Conservation (phyloP, 331 rosid species). For the Quercus lobata region DNA sequence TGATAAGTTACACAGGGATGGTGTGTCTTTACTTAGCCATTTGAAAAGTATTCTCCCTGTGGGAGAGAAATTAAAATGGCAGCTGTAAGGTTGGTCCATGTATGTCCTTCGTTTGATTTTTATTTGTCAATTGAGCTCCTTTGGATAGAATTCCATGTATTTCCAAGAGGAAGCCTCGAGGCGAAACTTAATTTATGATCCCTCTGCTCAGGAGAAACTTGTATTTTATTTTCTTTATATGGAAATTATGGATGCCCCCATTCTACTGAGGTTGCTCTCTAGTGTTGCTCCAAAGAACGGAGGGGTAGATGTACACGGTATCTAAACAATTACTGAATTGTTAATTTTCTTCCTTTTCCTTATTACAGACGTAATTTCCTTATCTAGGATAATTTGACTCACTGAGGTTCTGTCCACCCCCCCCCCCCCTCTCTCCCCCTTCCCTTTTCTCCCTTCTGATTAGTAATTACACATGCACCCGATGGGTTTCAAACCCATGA, state of each 20-base stretch:
- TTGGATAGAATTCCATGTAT: neutral
- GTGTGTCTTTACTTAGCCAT: neutral
- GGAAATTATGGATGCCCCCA: neutral
- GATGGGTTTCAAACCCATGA: no score
- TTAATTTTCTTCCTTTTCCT: neutral
- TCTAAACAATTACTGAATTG: neutral
- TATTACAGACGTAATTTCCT: neutral
- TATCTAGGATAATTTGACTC: slow-evolving; percentile 2
- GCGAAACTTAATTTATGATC: neutral
- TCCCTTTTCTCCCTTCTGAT: neutral
- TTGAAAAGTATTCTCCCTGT: neutral
- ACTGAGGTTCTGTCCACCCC: neutral
- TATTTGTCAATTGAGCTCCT: neutral
- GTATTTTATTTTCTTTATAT: neutral
- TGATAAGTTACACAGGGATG: neutral
- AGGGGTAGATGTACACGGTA: neutral
- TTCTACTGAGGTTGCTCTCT: neutral
- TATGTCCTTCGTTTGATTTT: neutral
- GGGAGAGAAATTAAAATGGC: no score
- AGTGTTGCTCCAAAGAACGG: neutral
- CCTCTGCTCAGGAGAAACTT: neutral
- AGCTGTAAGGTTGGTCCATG: neutral
- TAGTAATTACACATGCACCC: neutral
- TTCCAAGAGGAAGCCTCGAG: neutral
- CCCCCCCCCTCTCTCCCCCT: neutral